phyloP scores from a whole-genome alignment of 2,329 filamentous ascomycete species.

The Nigrograna mackinnonii region DNA sequence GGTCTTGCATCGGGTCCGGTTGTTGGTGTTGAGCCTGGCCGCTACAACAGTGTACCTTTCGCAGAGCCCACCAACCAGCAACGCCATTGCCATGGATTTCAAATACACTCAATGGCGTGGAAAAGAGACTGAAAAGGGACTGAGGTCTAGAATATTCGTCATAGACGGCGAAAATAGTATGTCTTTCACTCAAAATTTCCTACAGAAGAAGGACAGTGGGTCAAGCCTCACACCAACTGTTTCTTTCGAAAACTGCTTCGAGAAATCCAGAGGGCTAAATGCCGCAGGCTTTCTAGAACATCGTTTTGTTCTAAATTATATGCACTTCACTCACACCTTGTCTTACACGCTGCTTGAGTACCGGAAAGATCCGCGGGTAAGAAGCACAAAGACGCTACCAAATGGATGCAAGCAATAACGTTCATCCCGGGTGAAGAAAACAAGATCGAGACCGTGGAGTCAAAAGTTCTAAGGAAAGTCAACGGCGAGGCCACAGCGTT shows the following conservation, averaged over 20 bases:
- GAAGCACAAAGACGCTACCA: constrained; percentile 90
- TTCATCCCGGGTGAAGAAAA: constrained; percentile 94
- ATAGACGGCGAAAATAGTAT: constrained; percentile 52
- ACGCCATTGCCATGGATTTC: too few relatives aligned
- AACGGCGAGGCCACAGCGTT: constrained; percentile 75
- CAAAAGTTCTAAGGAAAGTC: constrained; percentile 85
- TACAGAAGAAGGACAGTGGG: constrained; percentile 57
- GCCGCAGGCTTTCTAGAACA: constrained; percentile 94
- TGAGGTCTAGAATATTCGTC: too few relatives aligned
- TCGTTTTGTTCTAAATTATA: constrained; percentile 93
- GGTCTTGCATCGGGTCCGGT: too few relatives aligned
- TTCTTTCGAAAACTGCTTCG: too few relatives aligned
- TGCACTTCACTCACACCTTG: constrained; percentile 83
- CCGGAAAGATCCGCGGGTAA: constrained; percentile 89
- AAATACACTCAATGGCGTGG: too few relatives aligned
- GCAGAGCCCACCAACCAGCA: too few relatives aligned
- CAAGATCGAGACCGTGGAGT: constrained; percentile 92
- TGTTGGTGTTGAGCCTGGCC: too few relatives aligned
- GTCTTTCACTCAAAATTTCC: constrained; percentile 44
- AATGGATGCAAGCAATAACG: constrained; percentile 89
- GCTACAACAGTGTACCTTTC: too few relatives aligned
- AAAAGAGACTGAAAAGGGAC: too few relatives aligned
- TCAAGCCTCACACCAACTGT: too few relatives aligned
- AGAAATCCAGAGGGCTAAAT: constrained; percentile 76
- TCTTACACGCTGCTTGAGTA: constrained; percentile 85